Evolutionary conservation across 2,329 filamentous ascomycete species (phyloP), one percentile per base, ranked within the genome.

Genomic region (Chrysosporium keratinophilum): DNA sequence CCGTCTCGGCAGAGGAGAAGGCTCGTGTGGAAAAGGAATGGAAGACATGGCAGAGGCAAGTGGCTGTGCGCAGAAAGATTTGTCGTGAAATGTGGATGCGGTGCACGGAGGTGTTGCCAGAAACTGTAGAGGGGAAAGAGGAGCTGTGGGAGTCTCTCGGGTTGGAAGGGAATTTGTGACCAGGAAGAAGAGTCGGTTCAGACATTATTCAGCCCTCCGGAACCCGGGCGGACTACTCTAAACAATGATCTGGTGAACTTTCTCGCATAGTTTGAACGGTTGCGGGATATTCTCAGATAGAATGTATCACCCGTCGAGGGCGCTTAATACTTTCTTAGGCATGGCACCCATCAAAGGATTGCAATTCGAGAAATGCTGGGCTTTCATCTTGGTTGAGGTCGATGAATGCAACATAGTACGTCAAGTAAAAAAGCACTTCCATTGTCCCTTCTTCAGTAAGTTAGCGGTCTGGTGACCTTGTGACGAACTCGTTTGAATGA

Each of bases 91-190:
- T 80, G 59, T 81, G 78, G 78, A 66, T 59, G 48, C 61, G 66
- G 54, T 74, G 78, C 58, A 70, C 71, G 55, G 76, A 75, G 43
- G 62, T 68, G 31, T 55, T 80, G 58, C 67, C 72, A 33, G 75
- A 77, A 54, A 69, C 67, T 42, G 73, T 56, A n/a, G 44, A 75
- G 65, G 69, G 61, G 19, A 69, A 64, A 56, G 71, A 69, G 50
- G 76, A 78, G 59, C 59, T 80, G 37, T 78, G 76, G 73, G 79
- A 71, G 57, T 64, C 64, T 45, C 56, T 71, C 55, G 69, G 69
- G 50, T 61, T 71, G 42, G 69, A 71, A 60, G 69, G 68, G 14
- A 55, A 50, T 50, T 57, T 66, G 54, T 60, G 64, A 58, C 7
- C 31, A 33, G 7, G 15, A 20, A 28, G 14, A 3, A 12, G 12